Evolutionary conservation across 352 stramenopile species (phyloP).

Genomic region (Halophytophthora batemanensis): DNA sequence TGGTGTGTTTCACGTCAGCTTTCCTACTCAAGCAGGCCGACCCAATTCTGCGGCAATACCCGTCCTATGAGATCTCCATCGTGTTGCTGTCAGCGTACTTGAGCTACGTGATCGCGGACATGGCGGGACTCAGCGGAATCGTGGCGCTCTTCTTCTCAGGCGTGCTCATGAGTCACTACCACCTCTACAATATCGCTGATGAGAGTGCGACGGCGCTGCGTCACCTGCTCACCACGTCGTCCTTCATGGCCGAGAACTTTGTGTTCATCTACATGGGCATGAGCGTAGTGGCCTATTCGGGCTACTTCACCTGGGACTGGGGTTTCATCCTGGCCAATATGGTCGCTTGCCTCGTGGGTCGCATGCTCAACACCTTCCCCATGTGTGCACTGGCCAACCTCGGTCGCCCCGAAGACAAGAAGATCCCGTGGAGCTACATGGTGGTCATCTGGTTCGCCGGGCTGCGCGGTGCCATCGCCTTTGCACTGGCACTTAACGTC

Average conservation of each 20-base stretch:
- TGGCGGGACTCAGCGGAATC: constrained; percentile 87
- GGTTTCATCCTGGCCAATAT: constrained; percentile 76
- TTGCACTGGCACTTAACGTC: constrained; percentile 80
- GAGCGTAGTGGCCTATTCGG: constrained; percentile 77
- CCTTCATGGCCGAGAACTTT: constrained; percentile 87
- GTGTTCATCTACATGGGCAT: constrained; percentile 87
- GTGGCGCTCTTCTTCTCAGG: constrained; percentile 94
- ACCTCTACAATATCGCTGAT: constrained; percentile 79
- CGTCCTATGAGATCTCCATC: constrained; percentile 87
- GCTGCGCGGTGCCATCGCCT: constrained; percentile 91
- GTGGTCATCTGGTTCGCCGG: constrained; percentile 92
- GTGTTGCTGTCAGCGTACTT: constrained; percentile 78
- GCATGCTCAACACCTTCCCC: constrained; percentile 75
- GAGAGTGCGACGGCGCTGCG: constrained; percentile 73
- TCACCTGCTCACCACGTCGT: constrained; percentile 72
- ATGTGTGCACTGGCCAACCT: constrained; percentile 77
- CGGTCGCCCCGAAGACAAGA: constrained; percentile 47
- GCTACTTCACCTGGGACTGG: constrained; percentile 84
- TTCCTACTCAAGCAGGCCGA: constrained; percentile 83
- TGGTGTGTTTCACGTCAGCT: constrained; percentile 73
- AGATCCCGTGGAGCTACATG: constrained; percentile 78
- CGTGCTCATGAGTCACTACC: constrained; percentile 87
- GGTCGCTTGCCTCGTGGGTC: constrained; percentile 56
- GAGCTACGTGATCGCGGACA: constrained; percentile 76
- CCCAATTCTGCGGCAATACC: constrained; percentile 66